Evolutionary conservation across 169 alveolate species (phyloP), one percentile per base, ranked within the genome.

Genomic region (Plasmodium gallinaceum): DNA sequence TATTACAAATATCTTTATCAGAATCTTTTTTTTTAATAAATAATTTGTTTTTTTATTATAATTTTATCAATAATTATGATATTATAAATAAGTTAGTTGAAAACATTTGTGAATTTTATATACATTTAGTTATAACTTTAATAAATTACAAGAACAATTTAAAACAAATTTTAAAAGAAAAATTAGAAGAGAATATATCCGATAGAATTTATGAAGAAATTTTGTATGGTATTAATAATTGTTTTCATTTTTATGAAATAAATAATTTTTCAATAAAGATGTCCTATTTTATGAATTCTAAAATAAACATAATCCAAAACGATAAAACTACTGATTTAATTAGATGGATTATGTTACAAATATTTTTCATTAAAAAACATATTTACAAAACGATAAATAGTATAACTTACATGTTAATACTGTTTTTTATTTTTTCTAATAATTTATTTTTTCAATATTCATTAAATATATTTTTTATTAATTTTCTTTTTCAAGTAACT

Each of bases 291-390:
- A 43, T 60, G 2, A 45, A 60, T 5, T 8, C 48, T 1, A 73
- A 74, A 48, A 42, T 46, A n/a, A 45, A 42, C 2, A 60, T 16
- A 7, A 45, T 20, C 18, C 42, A 43, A 4, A 61, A 32, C 8
- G 39, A n/a, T 0, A 8, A 65, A 10, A 18, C 64, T 16, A 5
- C 9, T 1, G 12, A 12, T n/a, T 43, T 45, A 22, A 48, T 80
- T 7, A 51, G n/a, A 16, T 80, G 90, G 90, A 80, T 80, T 32
- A 39, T 60, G 7, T 20, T 80, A 12, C 90, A 80, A 42, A 37
- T 80, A 24, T 80, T 32, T 80, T 80, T 68, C 18, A 68, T 80
- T n/a, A 52, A 51, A 16, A 80, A 42, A 9, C 72, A 80, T n/a
- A 80, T 69, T 20, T 6, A 52, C 20, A 71, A 65, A 42, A 14